Conservation (phyloP, 345 rosid genomes). For the Odontarrhena argentea region DNA sequence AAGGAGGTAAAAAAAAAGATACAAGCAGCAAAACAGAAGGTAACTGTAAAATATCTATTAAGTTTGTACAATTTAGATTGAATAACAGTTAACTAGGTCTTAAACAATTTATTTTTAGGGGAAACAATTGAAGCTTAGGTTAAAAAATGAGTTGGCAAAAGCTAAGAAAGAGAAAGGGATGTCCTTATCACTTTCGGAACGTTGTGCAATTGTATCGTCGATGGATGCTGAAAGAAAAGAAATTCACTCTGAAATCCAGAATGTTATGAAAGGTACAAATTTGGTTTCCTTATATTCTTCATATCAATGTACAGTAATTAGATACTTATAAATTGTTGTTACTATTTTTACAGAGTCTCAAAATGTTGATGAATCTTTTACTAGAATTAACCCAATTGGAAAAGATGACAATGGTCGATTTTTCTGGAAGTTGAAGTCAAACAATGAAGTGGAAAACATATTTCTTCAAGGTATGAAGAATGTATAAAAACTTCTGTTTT, state of each 20-base stretch:
- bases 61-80: not conserved
- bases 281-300: slow-evolving; percentile 8
- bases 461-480: slow-evolving; percentile 71
- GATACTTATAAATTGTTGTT: not conserved
- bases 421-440: slow-evolving; percentile 68
- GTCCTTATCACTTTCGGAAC: slow-evolving; percentile 52
- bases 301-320: not conserved
- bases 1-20: slow-evolving; percentile 54
- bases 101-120: slow-evolving; percentile 43
- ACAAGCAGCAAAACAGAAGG: slow-evolving; percentile 64
- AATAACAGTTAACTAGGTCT: not conserved
- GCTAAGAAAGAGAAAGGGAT: slow-evolving; percentile 51
- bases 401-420: slow-evolving; percentile 52
- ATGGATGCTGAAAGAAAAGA: slow-evolving; percentile 55
- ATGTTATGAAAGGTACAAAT: slow-evolving; percentile 53
- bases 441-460: slow-evolving; percentile 43
- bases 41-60: slow-evolving; percentile 24
- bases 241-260: slow-evolving; percentile 53
- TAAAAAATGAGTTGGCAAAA: slow-evolving; percentile 61
- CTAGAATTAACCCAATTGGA: slow-evolving; percentile 55
- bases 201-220: slow-evolving; percentile 46
- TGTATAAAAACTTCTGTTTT: slow-evolving; percentile 12
- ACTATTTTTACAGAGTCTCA: slow-evolving; percentile 42
- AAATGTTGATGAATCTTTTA: slow-evolving; percentile 62
- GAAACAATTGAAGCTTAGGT: slow-evolving; percentile 55